Conservation (phyloP, 176 grass and related monocot genomes). For the Raddia distichophylla region DNA sequence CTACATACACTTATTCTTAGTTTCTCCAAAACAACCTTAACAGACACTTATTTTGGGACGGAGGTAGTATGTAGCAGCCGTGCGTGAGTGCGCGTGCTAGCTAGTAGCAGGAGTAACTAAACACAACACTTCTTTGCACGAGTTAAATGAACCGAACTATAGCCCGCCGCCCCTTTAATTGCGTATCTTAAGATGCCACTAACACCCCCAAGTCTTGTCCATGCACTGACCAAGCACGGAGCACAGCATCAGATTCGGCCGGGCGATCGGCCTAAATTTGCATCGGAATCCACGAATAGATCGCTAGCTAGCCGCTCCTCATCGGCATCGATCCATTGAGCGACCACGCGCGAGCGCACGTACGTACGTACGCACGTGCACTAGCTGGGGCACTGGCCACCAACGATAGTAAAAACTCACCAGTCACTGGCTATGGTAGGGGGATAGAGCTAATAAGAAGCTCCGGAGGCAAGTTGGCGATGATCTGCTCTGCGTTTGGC, state of each 20-base stretch:
- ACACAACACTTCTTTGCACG: background rate
- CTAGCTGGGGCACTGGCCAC: background rate
- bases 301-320: background rate
- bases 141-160: background rate
- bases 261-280: constrained; percentile 21
- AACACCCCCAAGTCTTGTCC: constrained; percentile 26
- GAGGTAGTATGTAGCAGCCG: too few relatives aligned
- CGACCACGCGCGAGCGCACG: background rate
- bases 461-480: constrained; percentile 14
- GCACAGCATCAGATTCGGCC: constrained; percentile 45
- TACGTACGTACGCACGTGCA: too few relatives aligned
- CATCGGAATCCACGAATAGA: constrained; percentile 30
- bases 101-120: background rate
- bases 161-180: background rate
- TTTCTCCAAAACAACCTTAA: too few relatives aligned
- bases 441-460: background rate
- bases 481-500: constrained; percentile 5
- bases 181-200: constrained; percentile 23
- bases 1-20: too few relatives aligned
- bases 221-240: constrained; percentile 32
- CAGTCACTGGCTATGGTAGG: too few relatives aligned
- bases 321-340: background rate
- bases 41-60: too few relatives aligned
- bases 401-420: background rate
- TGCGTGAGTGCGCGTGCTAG: background rate